Evolutionary conservation across 1,284 basidiomycete genomes (phyloP).

Genomic region (Stygiomarasmius scandens): DNA sequence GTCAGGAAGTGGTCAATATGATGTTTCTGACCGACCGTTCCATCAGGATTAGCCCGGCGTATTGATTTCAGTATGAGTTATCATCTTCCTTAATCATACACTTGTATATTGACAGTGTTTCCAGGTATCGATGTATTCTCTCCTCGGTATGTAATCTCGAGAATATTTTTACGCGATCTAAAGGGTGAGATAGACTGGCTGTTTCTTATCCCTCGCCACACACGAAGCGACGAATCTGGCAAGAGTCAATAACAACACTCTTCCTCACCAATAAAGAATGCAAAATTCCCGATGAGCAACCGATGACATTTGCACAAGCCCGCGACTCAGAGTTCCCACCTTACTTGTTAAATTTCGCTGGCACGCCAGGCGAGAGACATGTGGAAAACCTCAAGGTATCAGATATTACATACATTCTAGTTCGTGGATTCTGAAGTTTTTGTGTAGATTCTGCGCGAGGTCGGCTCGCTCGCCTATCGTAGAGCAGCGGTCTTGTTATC

Average conservation of each 20-base stretch:
- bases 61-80: slow-evolving; percentile 71
- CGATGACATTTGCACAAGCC: slow-evolving; percentile 63
- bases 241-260: slow-evolving; percentile 75
- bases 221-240: slow-evolving; percentile 78
- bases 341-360: slow-evolving; percentile 71
- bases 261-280: slow-evolving; percentile 64
- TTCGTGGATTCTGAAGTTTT: neutral
- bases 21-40: slow-evolving; percentile 23
- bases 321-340: slow-evolving; percentile 67
- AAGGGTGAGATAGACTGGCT: slow-evolving; percentile 51
- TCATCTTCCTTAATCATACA: neutral
- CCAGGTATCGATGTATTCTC: slow-evolving; percentile 79
- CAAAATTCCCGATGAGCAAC: slow-evolving; percentile 62
- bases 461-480: slow-evolving; percentile 56
- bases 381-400: slow-evolving; percentile 81
- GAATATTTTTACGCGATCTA: neutral
- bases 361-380: slow-evolving; percentile 73
- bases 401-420: neutral
- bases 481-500: slow-evolving; percentile 49
- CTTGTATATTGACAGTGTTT: slow-evolving; percentile 9
- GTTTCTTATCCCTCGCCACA: slow-evolving; percentile 64
- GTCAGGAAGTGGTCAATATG: slow-evolving; percentile 18
- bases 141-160: slow-evolving; percentile 48
- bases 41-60: slow-evolving; percentile 56
- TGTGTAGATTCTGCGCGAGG: slow-evolving; percentile 67